phyloP scores from a whole-genome alignment of 805 yeast species.

The Candida palmyrensis region DNA sequence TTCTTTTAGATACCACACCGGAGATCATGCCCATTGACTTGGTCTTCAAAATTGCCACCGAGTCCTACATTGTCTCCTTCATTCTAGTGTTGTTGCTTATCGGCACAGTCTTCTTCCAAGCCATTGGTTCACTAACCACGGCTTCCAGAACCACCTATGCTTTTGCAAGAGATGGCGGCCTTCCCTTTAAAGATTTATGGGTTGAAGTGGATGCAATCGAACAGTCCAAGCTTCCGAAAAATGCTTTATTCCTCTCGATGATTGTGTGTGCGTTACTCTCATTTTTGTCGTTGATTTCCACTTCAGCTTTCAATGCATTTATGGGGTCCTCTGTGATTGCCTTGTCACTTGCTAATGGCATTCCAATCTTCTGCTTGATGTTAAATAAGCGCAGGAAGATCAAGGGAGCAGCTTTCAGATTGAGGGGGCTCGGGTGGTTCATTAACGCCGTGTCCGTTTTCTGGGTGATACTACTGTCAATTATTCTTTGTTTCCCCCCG shows the following conservation, averaged over 20 bases:
- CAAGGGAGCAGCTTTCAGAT: conserved; percentile 63
- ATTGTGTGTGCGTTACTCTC: conserved; percentile 57
- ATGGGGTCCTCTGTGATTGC: conserved; percentile 79
- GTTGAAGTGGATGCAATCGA: conserved; percentile 55
- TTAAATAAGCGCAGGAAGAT: conserved; percentile 56
- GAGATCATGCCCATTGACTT: conserved; percentile 75
- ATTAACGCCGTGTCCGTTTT: conserved; percentile 53
- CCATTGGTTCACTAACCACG: conserved; percentile 75
- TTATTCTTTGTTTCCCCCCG: conserved; percentile 69
- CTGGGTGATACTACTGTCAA: conserved; percentile 56
- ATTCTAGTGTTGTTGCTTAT: conserved; percentile 60
- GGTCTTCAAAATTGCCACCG: conserved; percentile 66
- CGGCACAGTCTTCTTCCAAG: conserved; percentile 70
- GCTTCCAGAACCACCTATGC: conserved; percentile 80
- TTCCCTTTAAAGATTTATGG: conserved; percentile 65
- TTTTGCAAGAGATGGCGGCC: conserved; percentile 77
- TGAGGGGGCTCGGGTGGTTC: conserved; percentile 57
- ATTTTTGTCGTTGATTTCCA: conserved; percentile 59
- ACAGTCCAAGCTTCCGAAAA: conserved; percentile 59
- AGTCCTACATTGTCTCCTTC: conserved; percentile 63
- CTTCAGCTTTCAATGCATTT: conserved; percentile 77
- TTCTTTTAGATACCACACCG: conserved; percentile 51
- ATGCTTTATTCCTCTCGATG: conserved; percentile 64
- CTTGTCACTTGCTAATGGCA: conserved; percentile 68
- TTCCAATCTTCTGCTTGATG: conserved; percentile 64